Conservation (phyloP, 2,329 filamentous ascomycete species). For the Colletotrichum theobromicola region DNA sequence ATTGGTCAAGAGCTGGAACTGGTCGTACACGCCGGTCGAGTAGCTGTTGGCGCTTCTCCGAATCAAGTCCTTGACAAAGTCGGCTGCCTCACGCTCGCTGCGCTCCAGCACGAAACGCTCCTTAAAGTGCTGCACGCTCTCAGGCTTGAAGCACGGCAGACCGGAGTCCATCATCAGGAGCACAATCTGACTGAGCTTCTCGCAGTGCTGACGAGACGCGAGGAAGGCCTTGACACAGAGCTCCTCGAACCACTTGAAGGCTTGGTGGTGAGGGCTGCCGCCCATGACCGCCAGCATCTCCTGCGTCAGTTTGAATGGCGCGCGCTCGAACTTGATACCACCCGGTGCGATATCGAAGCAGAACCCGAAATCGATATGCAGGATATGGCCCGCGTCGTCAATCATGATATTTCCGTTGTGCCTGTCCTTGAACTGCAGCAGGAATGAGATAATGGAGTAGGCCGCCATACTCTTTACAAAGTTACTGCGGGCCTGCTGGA, state of each 20-base stretch:
- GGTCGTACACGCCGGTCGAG: slow-evolving; percentile 94
- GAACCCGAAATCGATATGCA: slow-evolving; percentile 99
- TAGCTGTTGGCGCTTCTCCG: slow-evolving; percentile 90
- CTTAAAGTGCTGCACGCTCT: slow-evolving; percentile 90
- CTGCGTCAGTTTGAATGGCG: slow-evolving; percentile 95
- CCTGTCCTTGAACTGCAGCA: slow-evolving; percentile 98
- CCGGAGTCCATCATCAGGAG: slow-evolving; percentile 95
- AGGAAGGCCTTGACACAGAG: slow-evolving; percentile 95
- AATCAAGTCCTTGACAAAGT: slow-evolving; percentile 89
- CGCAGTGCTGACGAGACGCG: slow-evolving; percentile 82
- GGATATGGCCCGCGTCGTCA: slow-evolving; percentile 93
- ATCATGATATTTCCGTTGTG: slow-evolving; percentile 99
- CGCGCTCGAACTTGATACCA: slow-evolving; percentile 95
- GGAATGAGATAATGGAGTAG: slow-evolving; percentile 95
- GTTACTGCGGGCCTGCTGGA: slow-evolving; percentile 94
- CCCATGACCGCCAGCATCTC: slow-evolving; percentile 99
- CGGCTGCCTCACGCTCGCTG: slow-evolving; percentile 89
- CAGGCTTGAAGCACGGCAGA: slow-evolving; percentile 96
- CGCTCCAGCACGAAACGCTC: slow-evolving; percentile 93
- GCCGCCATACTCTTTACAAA: slow-evolving; percentile 99
- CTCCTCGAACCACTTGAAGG: slow-evolving; percentile 96
- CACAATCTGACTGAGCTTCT: slow-evolving; percentile 89
- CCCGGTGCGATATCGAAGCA: slow-evolving; percentile 99
- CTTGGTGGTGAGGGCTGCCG: slow-evolving; percentile 80
- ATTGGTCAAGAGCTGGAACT: slow-evolving; percentile 96